These are phyloP conservation scores for Hypoxylon sp. DNA, from an alignment of 2,329 filamentous ascomycete genomes.

Conservation along the genomic window DNA sequence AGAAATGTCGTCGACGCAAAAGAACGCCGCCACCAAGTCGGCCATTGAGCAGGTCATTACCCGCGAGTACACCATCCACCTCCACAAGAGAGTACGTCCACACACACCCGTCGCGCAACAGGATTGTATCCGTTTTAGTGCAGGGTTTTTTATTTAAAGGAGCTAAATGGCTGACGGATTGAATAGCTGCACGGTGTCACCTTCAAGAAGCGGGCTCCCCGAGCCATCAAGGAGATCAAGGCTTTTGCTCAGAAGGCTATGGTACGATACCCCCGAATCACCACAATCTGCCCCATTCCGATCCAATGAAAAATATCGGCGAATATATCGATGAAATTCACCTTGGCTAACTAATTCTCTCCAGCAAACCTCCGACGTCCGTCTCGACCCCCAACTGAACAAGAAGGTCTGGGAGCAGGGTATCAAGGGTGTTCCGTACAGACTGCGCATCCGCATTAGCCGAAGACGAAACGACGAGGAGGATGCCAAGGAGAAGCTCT, in stretches of 20 bases:
- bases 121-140: not conserved
- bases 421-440: conserved; percentile 98
- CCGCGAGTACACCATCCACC: conserved; percentile 99
- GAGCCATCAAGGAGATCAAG: conserved; percentile 99
- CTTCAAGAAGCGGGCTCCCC: conserved; percentile 99
- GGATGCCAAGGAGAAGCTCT: conserved; percentile 99
- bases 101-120: conserved; percentile 20
- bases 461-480: conserved; percentile 99
- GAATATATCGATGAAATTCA: not conserved
- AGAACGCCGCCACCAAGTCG: conserved; percentile 83
- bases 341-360: conserved; percentile 42
- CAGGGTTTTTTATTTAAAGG: conserved; percentile 36
- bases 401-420: conserved; percentile 99
- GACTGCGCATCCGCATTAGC: conserved; percentile 97
- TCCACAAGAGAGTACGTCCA: conserved; percentile 96
- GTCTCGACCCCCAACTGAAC: conserved; percentile 98
- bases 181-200: conserved; percentile 91
- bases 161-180: conserved; percentile 55
- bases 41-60: conserved; percentile 99
- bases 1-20: conserved; percentile 75
- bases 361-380: conserved; percentile 96
- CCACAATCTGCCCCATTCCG: conserved; percentile 1
- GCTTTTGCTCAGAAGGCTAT: conserved; percentile 93
- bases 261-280: conserved; percentile 73
- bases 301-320: not conserved